Evolutionary conservation across 208 protist genomes (phyloP), one percentile per base, ranked within the genome.

Genomic region (Crithidia bombi): DNA sequence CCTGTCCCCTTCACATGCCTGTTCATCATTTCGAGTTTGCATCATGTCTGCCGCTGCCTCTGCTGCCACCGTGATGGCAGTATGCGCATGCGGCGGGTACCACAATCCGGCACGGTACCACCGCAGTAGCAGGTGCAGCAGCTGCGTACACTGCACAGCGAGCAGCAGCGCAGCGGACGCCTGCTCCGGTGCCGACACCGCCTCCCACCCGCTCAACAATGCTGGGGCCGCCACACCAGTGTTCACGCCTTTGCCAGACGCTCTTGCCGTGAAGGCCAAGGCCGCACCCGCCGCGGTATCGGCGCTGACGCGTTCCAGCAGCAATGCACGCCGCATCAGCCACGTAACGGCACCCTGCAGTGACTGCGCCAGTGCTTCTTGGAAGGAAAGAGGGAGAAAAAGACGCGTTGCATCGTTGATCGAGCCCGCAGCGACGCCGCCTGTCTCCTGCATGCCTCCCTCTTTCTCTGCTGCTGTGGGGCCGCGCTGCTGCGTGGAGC

Each of bases 71-170:
- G 50, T 33, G 28, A 33, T 33, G 14, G 4, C 44, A 14, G 2
- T n/a, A 21, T 23, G 21, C 38, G 81, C 70, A n/a, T 58, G 51
- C 1, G 89, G 85, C 5, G 83, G 59, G 21, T 70, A 57, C 89
- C 89, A 94, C 36, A 94, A 57, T 2, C 76, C 79, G 5, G 75
- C 47, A 3, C 81, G 65, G 49, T 73, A 76, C 33, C 86, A 73
- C 7, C 86, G 89, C 59, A 94, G 46, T 6, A 94, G 54, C 12
- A 87, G 64, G 65, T 94, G 89, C 3, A 91, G 39, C 10, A 90
- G 38, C 59, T 94, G 89, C 17, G 84, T 73, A 19, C 78, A 72
- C 72, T 93, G 81, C n/a, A 87, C 69, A 14, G 68, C 69, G 5
- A 79, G 41, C 6, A 30, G 12, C 28, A 86, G 77, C 46, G 62